These are phyloP conservation scores for Pichia insulana DNA, from an alignment of 805 yeast species.

Conservation along the genomic window DNA sequence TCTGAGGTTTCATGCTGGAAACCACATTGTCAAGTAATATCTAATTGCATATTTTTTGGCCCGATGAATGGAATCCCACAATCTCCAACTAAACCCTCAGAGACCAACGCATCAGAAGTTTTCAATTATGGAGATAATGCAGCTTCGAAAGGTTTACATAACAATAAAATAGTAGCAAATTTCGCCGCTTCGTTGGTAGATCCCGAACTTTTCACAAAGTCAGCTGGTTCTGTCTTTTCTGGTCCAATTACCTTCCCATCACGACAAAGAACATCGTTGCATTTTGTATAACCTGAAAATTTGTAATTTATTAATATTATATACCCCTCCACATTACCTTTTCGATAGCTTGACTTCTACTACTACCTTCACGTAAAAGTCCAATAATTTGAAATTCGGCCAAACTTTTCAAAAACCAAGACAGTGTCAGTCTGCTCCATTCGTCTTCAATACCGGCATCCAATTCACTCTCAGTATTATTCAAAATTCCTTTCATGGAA, in stretches of 20 bases:
- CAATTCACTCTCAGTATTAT: conserved; percentile 14
- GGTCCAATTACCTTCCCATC: not conserved
- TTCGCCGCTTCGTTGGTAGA: conserved; percentile 1
- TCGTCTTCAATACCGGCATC: conserved; percentile 31
- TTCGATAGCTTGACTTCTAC: conserved; percentile 59
- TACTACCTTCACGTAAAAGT: conserved; percentile 48
- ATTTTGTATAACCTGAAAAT: conserved; percentile 5
- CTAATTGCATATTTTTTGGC: conserved; percentile 2
- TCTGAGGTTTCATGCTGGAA: not conserved
- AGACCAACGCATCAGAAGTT: conserved; percentile 1
- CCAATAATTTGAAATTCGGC: conserved; percentile 67
- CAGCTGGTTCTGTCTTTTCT: conserved; percentile 1
- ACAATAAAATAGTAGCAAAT: not conserved
- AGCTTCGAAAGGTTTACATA: not conserved
- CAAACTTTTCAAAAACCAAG: conserved; percentile 70
- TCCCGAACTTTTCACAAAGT: conserved; percentile 2
- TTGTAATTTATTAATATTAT: too few species aligned
- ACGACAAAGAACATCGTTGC: conserved; percentile 10
- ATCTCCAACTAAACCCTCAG: conserved; percentile 1
- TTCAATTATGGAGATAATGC: not conserved
- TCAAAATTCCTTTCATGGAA: conserved; percentile 1
- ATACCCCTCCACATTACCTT: conserved; percentile 66
- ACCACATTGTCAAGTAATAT: not conserved
- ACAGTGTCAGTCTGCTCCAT: conserved; percentile 58
- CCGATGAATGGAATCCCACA: not conserved